Percentiles rank a stretch among this genome's conserved stretches.
phyloP scores from a whole-genome alignment of 176 grass and related monocot genomes.

The Oryza brachyantha region DNA sequence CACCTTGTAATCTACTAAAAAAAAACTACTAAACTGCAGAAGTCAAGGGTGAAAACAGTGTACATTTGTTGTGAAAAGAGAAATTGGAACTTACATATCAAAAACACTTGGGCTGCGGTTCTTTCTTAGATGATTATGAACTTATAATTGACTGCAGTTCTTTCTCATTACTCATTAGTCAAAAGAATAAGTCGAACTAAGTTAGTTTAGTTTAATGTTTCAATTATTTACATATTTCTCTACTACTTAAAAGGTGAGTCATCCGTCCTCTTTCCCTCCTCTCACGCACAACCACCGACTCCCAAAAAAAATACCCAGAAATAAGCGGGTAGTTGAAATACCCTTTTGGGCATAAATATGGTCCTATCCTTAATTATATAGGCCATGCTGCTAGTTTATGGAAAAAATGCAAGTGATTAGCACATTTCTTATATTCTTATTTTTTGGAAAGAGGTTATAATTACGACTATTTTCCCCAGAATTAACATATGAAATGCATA shows the following conservation, averaged over 20 bases:
- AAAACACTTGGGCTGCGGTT: neutral
- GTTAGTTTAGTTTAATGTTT: neutral
- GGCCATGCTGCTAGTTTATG: too few relatives aligned
- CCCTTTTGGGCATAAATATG: too few relatives aligned
- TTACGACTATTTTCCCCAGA: neutral
- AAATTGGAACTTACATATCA: neutral
- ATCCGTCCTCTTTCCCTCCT: too few relatives aligned
- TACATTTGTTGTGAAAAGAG: neutral
- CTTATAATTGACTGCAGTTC: neutral
- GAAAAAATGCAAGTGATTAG: neutral
- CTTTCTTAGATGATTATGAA: neutral
- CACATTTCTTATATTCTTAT: neutral
- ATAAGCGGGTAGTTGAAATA: too few relatives aligned
- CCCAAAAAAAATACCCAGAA: too few relatives aligned
- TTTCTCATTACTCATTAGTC: neutral
- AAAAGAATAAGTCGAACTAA: neutral
- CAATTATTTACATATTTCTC: conserved; percentile 6
- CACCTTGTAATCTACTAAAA: neutral
- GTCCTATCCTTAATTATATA: too few relatives aligned
- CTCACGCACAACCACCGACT: too few relatives aligned
- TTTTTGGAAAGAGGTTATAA: neutral
- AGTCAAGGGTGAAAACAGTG: neutral
- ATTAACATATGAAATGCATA: neutral
- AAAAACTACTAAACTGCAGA: neutral
- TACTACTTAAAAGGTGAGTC: too few relatives aligned